phyloP scores from a whole-genome alignment of 306 rosid genomes.

The Prunus salicina region DNA sequence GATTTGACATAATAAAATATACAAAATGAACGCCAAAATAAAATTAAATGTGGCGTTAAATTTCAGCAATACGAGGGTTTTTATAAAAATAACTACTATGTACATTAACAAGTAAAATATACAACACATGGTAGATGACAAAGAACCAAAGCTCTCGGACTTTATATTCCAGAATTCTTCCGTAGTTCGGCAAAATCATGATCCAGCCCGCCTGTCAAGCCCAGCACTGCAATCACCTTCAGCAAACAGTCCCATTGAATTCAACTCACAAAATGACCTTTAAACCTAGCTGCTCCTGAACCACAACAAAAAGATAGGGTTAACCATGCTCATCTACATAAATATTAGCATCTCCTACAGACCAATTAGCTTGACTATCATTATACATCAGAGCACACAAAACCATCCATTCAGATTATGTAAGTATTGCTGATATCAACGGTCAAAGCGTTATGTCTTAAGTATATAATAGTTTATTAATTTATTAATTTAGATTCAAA shows the following conservation, averaged over 20 bases:
- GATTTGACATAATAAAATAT: not conserved
- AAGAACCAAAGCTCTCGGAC: slow-evolving; percentile 9
- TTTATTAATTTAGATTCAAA: not conserved
- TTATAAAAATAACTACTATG: not conserved
- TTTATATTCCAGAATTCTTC: slow-evolving; percentile 25
- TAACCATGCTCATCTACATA: slow-evolving; percentile 1
- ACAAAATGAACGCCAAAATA: not conserved
- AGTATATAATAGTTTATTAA: not conserved
- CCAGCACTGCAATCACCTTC: slow-evolving; percentile 27
- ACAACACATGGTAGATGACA: slow-evolving; percentile 12
- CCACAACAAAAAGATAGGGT: not conserved
- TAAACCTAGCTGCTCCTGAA: slow-evolving; percentile 32
- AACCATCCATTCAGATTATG: not conserved
- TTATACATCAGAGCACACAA: not conserved
- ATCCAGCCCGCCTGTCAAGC: not conserved
- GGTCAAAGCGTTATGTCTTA: not conserved
- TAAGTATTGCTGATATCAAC: not conserved
- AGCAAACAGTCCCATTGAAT: slow-evolving; percentile 3
- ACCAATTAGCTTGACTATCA: not conserved
- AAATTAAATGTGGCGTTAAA: not conserved
- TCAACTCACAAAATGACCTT: slow-evolving; percentile 23
- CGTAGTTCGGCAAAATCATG: slow-evolving; percentile 11
- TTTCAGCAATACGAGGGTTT: not conserved
- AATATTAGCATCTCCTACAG: not conserved
- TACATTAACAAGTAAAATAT: slow-evolving; percentile 21